Evolutionary conservation across 192 early-diverging fungal species (phyloP), one percentile per base, ranked within the genome.

Genomic region (Lobosporangium transversale): DNA sequence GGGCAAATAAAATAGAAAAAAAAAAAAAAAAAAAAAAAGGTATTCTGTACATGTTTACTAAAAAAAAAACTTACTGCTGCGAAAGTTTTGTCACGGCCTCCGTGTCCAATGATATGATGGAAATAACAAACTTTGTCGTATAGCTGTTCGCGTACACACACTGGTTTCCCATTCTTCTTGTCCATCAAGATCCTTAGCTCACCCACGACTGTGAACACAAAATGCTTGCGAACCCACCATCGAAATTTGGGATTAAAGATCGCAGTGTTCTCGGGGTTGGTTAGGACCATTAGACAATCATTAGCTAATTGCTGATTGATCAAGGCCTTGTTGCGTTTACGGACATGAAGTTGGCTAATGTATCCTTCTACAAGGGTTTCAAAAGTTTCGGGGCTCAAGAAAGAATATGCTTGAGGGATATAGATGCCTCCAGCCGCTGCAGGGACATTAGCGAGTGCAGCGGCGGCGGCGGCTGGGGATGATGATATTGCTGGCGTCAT

Each of bases 21-120:
- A n/a, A n/a, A n/a, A n/a, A n/a, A n/a, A n/a, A n/a, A 30, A 43
- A 33, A 40, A 47, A 62, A 9, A 26, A 32, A 42, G 35, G 21
- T 23, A 2, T 52, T 35, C 4, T 15, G 10, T n/a, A n/a, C n/a
- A n/a, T n/a, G n/a, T n/a, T n/a, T n/a, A n/a, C n/a, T n/a, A n/a
- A n/a, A n/a, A n/a, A n/a, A n/a, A n/a, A n/a, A n/a, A 69, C 73
- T 62, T 76, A 76, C 73, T 49, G 73, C 73, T 62, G 73, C 73
- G 52, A 76, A 76, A 15, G 73, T 76, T 59, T 76, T 76, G 73
- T 76, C 73, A 53, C 73, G 73, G 50, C 73, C 73, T 50, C 73
- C 64, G 7, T 76, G 73, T 40, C 73, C 73, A 44, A 76, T 76
- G 33, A 67, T 76, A 42, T 76, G 73, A 57, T 76, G 73, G 24